phyloP scores from a whole-genome alignment of 1,139 yeast genomes.

The Candida tropicalis region DNA sequence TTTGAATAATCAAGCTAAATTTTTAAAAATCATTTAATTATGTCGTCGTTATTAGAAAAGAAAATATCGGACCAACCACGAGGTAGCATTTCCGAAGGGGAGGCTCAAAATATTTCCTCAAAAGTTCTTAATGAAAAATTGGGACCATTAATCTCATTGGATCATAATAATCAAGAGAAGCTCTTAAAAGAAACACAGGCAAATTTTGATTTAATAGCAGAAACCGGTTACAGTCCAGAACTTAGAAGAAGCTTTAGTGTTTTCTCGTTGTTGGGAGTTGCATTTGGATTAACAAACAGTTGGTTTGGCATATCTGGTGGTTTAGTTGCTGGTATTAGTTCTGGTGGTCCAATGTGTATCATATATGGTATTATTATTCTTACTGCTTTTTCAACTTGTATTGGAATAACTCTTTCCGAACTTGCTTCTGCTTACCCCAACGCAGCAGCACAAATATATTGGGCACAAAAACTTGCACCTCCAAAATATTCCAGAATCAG shows the following conservation, averaged over 20 bases:
- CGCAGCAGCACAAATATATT: constrained; percentile 68
- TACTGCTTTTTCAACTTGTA: constrained; percentile 44
- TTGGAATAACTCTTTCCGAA: constrained; percentile 48
- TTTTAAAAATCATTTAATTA: neutral
- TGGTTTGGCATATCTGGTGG: constrained; percentile 55
- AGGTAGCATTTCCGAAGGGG: constrained; percentile 23
- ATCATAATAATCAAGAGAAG: constrained; percentile 18
- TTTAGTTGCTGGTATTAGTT: constrained; percentile 53
- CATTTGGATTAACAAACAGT: constrained; percentile 63
- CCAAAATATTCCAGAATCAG: constrained; percentile 44
- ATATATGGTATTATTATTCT: constrained; percentile 67
- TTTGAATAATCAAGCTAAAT: neutral
- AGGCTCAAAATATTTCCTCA: constrained; percentile 20
- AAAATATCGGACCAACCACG: constrained; percentile 17
- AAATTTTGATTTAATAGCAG: constrained; percentile 33
- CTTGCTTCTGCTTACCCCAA: constrained; percentile 58
- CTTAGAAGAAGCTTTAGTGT: constrained; percentile 51
- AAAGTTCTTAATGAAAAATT: constrained; percentile 10
- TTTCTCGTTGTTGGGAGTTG: constrained; percentile 61
- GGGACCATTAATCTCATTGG: constrained; percentile 14
- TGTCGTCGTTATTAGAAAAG: constrained; percentile 10
- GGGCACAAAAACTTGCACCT: constrained; percentile 61
- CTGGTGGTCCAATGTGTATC: constrained; percentile 70
- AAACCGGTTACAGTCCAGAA: constrained; percentile 41
- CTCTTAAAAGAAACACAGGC: constrained; percentile 34